These are phyloP conservation scores for Fusarium vanettenii DNA, from an alignment of 2,329 filamentous ascomycete genomes.

Conservation along the genomic window DNA sequence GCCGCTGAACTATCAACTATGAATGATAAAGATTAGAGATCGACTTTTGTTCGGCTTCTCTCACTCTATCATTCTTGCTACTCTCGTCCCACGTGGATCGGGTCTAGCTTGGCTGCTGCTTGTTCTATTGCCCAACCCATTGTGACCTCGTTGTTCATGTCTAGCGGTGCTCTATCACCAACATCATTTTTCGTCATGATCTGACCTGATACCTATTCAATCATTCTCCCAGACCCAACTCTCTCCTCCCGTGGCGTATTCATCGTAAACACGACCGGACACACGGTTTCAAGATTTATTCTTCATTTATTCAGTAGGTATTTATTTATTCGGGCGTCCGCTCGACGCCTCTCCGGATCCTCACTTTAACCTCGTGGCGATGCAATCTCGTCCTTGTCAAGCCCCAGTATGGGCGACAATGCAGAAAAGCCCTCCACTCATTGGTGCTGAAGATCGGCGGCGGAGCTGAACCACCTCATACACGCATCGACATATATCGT, in stretches of 20 bases:
- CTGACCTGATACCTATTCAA: not conserved
- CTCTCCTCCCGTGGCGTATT: conserved; percentile 5
- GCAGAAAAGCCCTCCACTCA: conserved; percentile 66
- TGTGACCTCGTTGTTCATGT: conserved; percentile 20
- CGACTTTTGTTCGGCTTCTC: not conserved
- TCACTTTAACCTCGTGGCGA: conserved; percentile 79
- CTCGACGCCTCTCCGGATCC: conserved; percentile 72
- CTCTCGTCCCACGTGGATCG: conserved; percentile 3
- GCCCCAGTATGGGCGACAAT: conserved; percentile 33
- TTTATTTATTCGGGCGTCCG: conserved; percentile 60
- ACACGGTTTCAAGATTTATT: conserved; percentile 39
- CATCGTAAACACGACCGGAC: conserved; percentile 6
- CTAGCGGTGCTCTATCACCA: conserved; percentile 15
- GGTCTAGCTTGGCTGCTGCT: conserved; percentile 8
- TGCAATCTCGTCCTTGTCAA: conserved; percentile 52
- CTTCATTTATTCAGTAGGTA: conserved; percentile 47
- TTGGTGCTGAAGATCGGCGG: conserved; percentile 74
- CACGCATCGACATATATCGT: conserved; percentile 53
- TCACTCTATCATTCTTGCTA: not conserved
- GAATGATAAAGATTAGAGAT: conserved; percentile 3
- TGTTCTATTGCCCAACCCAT: not conserved
- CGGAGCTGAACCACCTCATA: conserved; percentile 72
- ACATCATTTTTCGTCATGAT: not conserved
- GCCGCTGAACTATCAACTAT: conserved; percentile 5
- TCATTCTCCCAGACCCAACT: not conserved